phyloP scores from a whole-genome alignment of 2,329 filamentous ascomycete genomes.

The Aaosphaeria arxii region DNA sequence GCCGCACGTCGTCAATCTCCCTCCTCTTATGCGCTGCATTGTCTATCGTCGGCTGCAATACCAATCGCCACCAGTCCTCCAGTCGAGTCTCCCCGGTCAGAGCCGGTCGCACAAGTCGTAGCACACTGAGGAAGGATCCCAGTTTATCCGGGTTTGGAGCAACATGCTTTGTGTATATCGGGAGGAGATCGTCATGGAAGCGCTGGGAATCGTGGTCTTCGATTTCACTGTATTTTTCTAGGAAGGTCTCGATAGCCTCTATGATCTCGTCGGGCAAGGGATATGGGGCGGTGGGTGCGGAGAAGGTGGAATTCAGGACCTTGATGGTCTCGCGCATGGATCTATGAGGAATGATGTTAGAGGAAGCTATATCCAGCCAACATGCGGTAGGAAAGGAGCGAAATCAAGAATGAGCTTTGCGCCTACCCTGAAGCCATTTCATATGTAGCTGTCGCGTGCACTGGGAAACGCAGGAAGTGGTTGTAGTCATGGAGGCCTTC shows the following conservation, averaged over 20 bases:
- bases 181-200: constrained; percentile 69
- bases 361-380: background rate
- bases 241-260: constrained; percentile 62
- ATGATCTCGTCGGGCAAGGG: constrained; percentile 67
- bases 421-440: background rate
- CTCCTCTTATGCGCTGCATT: constrained; percentile 60
- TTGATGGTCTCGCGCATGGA: constrained; percentile 50
- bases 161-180: constrained; percentile 65
- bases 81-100: constrained; percentile 63
- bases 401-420: too few relatives aligned
- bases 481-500: too few relatives aligned
- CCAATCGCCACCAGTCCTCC: constrained; percentile 69
- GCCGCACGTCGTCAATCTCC: constrained; percentile 62
- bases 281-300: constrained; percentile 37
- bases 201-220: constrained; percentile 69
- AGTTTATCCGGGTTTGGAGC: constrained; percentile 55
- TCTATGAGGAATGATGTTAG: constrained; percentile 21
- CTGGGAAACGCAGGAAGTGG: background rate
- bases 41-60: constrained; percentile 56
- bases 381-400: too few relatives aligned
- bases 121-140: constrained; percentile 66
- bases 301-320: constrained; percentile 44
- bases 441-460: constrained; percentile 5
- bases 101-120: constrained; percentile 62
- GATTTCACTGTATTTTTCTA: constrained; percentile 63